Conservation (phyloP, 352 stramenopile genomes). For the Globisporangium parvum region DNA sequence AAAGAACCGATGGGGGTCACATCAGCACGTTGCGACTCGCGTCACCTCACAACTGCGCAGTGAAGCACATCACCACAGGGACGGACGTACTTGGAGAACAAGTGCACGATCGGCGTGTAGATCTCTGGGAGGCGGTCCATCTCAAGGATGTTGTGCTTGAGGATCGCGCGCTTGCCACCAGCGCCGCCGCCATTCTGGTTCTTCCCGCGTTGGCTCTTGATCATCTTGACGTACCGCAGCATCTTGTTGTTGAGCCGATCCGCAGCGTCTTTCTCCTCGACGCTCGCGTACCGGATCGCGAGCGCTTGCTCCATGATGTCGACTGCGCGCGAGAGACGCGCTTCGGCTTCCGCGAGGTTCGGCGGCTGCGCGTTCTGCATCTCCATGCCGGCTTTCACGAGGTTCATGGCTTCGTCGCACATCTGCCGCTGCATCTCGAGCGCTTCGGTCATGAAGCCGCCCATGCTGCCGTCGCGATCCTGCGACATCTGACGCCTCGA, state of each 20-base stretch:
- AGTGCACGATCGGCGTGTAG: conserved; percentile 54
- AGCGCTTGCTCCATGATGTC: conserved; percentile 74
- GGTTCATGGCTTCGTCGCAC: conserved; percentile 74
- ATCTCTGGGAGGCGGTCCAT: conserved; percentile 54
- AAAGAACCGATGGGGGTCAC: too few relatives aligned
- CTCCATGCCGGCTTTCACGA: conserved; percentile 75
- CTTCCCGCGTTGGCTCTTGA: conserved; percentile 69
- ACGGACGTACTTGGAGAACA: conserved; percentile 47
- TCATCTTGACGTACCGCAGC: conserved; percentile 87
- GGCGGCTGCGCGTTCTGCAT: conserved; percentile 69
- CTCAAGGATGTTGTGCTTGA: conserved; percentile 76
- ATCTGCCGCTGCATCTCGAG: conserved; percentile 58
- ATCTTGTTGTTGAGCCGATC: conserved; percentile 88
- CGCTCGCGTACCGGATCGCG: conserved; percentile 65
- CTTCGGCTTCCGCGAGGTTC: conserved; percentile 42
- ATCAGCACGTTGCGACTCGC: too few relatives aligned
- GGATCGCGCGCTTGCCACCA: conserved; percentile 23
- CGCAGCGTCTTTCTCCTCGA: conserved; percentile 53
- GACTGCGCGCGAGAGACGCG: conserved; percentile 65
- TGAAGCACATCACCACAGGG: conserved; percentile 2
- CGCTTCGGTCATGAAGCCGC: conserved; percentile 2
- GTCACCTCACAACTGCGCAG: too few relatives aligned
- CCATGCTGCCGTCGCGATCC: conserved; percentile 1
- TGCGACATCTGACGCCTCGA: not conserved
- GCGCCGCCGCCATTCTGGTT: conserved; percentile 37